Percentiles rank a stretch among this genome's conserved stretches.
Evolutionary conservation across 768 basidiomycete genomes (phyloP).

Genomic region (Kwoniella botswanensis): DNA sequence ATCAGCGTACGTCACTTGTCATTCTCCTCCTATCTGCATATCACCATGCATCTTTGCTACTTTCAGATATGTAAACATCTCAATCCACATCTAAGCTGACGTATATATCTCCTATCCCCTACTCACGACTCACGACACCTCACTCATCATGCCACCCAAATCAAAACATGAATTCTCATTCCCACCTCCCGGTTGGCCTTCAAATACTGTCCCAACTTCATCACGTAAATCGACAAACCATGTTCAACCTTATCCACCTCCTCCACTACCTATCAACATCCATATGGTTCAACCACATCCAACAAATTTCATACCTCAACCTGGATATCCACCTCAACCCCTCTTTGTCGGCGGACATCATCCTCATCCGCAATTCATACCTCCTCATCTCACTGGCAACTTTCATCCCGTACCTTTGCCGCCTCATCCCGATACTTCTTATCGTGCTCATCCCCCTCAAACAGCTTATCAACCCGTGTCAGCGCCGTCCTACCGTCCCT

Average conservation of each 20-base stretch:
- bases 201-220: constrained; percentile 21
- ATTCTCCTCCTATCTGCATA: background rate
- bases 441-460: background rate
- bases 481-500: constrained; percentile 4
- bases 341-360: background rate
- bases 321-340: background rate
- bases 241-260: background rate
- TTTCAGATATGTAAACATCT: background rate
- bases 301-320: background rate
- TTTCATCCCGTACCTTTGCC: no score
- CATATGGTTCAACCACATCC: background rate
- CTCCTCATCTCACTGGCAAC: background rate
- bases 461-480: constrained; percentile 13
- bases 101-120: background rate
- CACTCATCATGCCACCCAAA: background rate
- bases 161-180: constrained; percentile 23
- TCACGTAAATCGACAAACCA: constrained; percentile 8
- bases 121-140: background rate
- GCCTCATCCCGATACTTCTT: background rate
- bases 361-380: background rate
- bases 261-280: background rate
- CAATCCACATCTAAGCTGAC: background rate
- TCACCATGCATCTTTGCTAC: background rate
- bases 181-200: constrained; percentile 32
- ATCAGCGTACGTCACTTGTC: constrained; percentile 14